phyloP scores from a whole-genome alignment of 2,329 filamentous ascomycete genomes.

The Fonsecaea pugnacius region DNA sequence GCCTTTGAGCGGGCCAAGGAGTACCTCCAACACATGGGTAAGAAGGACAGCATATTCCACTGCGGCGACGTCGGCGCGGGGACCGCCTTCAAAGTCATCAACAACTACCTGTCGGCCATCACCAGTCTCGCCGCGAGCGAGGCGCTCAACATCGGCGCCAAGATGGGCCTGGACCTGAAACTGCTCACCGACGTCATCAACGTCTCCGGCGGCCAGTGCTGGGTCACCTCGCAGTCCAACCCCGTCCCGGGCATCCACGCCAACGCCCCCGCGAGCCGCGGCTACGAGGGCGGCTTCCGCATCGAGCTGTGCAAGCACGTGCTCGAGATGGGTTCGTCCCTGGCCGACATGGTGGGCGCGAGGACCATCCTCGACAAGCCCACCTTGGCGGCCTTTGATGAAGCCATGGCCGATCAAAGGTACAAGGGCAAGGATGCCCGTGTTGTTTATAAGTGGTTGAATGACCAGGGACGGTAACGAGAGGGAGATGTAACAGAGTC shows the following conservation, averaged over 20 bases:
- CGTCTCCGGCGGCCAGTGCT: constrained; percentile 37
- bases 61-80: constrained; percentile 41
- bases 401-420: constrained; percentile 55
- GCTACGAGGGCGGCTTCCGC: constrained; percentile 53
- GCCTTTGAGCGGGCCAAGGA: constrained; percentile 48
- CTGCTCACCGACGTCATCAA: constrained; percentile 40
- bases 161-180: constrained; percentile 39
- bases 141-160: constrained; percentile 40
- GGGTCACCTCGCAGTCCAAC: constrained; percentile 39
- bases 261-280: constrained; percentile 46
- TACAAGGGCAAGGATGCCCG: constrained; percentile 62
- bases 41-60: constrained; percentile 56
- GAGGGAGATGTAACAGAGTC: constrained; percentile 2
- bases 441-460: constrained; percentile 62
- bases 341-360: constrained; percentile 58
- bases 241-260: constrained; percentile 48
- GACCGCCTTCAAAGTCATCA: constrained; percentile 41
- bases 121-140: constrained; percentile 38
- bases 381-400: constrained; percentile 58
- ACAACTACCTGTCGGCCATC: constrained; percentile 41
- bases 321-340: constrained; percentile 59
- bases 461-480: constrained; percentile 40
- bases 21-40: constrained; percentile 46
- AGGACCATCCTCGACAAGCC: constrained; percentile 56
- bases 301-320: constrained; percentile 66